Percentiles rank a stretch among this genome's conserved stretches.
Evolutionary conservation across 2,329 filamentous ascomycete genomes (phyloP).

Genomic region (Fusarium sp.): DNA sequence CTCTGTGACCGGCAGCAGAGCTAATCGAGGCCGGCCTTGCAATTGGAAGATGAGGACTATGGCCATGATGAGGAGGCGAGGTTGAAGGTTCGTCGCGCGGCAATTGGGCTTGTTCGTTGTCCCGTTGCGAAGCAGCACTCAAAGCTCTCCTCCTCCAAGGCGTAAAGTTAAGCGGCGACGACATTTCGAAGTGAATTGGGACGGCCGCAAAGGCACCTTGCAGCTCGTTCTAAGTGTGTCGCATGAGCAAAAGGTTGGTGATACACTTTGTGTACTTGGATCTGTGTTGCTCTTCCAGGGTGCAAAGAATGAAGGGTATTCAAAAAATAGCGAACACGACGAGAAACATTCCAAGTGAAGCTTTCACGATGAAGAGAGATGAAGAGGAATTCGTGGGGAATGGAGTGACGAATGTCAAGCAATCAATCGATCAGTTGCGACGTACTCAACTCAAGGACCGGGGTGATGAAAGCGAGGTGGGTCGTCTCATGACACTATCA

Average conservation of each 20-base stretch:
- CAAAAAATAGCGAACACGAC: conserved; percentile 24
- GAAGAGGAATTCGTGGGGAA: conserved; percentile 41
- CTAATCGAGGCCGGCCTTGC: conserved; percentile 56
- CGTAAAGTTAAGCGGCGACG: conserved; percentile 61
- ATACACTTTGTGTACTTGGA: background rate
- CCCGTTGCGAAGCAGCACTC: conserved; percentile 52
- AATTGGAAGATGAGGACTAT: conserved; percentile 34
- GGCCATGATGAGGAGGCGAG: conserved; percentile 31
- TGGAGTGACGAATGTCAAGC: conserved; percentile 43
- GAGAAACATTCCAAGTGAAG: conserved; percentile 41
- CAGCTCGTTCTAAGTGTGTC: conserved; percentile 32
- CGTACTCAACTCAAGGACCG: conserved; percentile 36
- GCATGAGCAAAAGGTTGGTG: conserved; percentile 32
- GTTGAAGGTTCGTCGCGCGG: conserved; percentile 47
- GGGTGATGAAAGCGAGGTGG: conserved; percentile 38
- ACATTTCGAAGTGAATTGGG: conserved; percentile 53
- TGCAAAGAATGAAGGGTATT: conserved; percentile 19
- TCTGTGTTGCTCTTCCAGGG: background rate
- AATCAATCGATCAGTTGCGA: conserved; percentile 10
- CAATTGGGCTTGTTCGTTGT: conserved; percentile 36
- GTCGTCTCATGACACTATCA: conserved; percentile 42
- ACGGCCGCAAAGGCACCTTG: conserved; percentile 32
- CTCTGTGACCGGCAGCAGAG: conserved; percentile 60
- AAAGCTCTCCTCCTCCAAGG: conserved; percentile 60
- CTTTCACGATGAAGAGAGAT: conserved; percentile 29